Conservation (phyloP, 495 filamentous ascomycete genomes). For the Hypoxylon trugodes region DNA sequence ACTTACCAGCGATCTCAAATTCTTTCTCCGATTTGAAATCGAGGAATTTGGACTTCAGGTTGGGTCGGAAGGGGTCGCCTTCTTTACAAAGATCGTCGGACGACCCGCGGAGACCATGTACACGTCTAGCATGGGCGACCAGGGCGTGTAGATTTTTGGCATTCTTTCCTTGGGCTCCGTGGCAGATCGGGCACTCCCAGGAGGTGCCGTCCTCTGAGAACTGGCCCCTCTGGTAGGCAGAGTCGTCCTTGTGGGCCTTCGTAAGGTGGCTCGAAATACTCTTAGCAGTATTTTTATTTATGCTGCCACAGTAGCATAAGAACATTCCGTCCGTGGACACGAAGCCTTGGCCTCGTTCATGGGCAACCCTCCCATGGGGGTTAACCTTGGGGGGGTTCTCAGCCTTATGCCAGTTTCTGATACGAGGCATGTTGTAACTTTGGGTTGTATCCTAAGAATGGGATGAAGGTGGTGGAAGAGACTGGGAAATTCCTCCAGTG, state of each 20-base stretch:
- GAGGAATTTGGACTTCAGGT: too few relatives aligned
- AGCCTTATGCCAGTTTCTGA: neutral
- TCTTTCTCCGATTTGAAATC: too few relatives aligned
- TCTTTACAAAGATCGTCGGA: neutral
- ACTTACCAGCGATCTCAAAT: too few relatives aligned
- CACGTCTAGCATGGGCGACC: neutral
- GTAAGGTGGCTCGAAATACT: neutral
- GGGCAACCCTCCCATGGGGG: neutral
- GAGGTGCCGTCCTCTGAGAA: slow-evolving; percentile 38
- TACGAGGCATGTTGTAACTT: neutral
- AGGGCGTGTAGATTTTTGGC: neutral
- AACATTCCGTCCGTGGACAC: neutral
- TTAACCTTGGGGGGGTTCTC: neutral
- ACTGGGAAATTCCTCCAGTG: too few relatives aligned
- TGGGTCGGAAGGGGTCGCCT: neutral
- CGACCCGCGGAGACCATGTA: neutral
- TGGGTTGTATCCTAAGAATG: too few relatives aligned
- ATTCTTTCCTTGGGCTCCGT: too few relatives aligned
- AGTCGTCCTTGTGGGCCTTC: neutral
- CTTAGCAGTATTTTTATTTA: neutral
- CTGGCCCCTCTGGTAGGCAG: slow-evolving; percentile 10
- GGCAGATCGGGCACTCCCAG: neutral
- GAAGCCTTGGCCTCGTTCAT: neutral
- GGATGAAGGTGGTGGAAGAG: too few relatives aligned
- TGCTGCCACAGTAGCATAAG: neutral